Evolutionary conservation across 192 early-diverging fungal species (phyloP), one percentile per base, ranked within the genome.

Genomic region (Coemansia sp.): DNA sequence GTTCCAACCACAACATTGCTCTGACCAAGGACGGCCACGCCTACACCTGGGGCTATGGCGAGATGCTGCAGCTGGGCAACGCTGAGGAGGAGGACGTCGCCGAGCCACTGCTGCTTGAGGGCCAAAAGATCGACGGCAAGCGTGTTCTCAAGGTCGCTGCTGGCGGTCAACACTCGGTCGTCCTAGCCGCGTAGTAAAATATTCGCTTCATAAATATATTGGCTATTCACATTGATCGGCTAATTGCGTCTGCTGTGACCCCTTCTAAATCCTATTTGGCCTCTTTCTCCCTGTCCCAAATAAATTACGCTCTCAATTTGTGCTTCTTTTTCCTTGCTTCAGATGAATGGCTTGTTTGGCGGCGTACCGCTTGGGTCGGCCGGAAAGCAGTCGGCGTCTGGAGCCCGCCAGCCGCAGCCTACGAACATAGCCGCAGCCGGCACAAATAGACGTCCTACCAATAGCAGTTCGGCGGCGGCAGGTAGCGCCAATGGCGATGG

Each of bases 11-110:
- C 64, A 87, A 79, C 40, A 56, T 88, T 16, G 88, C 84, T 10
- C 57, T 89, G 37, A 84, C 84, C 2, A 38, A 63, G 37, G 85
- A 86, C 35, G 88, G 88, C 46, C 69, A 83, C 8, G 84, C 91
- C 14, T 95, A 91, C 66, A 75, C 89, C 9, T 98, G 95, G 94
- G 95, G 95, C 23, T 95, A 89, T 69, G 93, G 92, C 42, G 92
- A 93, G 59, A 88, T 88, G 82, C 86, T 90, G 6, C 91, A 91
- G 67, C 86, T 94, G 36, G 90, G 90, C 23, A 95, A 92, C 62
- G 90, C 87, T 35, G 85, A 85, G 46, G 90, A 88, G 56, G 86
- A 86, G 46, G 94, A 97, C 70, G 89, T 89, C 9, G 68, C 79
- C 34, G 73, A 63, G 55, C 90, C 90, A 9, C 63, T 67, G n/a